Evolutionary conservation across 2,329 filamentous ascomycete species (phyloP).

Genomic region (Paraphoma chrysanthemicola): DNA sequence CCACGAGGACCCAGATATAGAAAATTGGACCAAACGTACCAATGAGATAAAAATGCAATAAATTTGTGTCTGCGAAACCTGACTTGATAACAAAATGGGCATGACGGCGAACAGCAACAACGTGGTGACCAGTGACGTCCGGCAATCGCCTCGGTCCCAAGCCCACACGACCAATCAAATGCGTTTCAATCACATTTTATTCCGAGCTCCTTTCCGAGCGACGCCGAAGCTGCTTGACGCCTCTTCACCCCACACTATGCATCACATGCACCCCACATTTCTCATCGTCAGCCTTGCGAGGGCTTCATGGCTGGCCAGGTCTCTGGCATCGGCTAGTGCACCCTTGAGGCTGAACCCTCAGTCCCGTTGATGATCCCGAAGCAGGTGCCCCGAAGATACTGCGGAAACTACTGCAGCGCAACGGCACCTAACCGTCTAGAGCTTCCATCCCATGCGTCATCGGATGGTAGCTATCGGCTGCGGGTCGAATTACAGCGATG

Average conservation of each 20-base stretch:
- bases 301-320: background rate
- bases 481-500: slow-evolving; percentile 1
- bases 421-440: slow-evolving; percentile 1
- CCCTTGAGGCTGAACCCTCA: background rate
- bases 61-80: background rate
- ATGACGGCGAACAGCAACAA: background rate
- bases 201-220: background rate
- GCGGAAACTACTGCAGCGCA: slow-evolving; percentile 8
- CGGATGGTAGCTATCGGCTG: slow-evolving; percentile 17
- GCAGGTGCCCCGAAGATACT: slow-evolving; percentile 3
- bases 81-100: background rate
- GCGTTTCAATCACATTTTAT: background rate
- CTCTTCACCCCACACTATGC: background rate
- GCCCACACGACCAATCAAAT: background rate
- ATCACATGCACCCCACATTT: slow-evolving; percentile 9
- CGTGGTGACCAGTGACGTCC: background rate
- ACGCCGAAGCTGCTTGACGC: background rate
- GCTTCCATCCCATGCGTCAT: slow-evolving; percentile 16
- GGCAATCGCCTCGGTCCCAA: background rate
- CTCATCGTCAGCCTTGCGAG: background rate
- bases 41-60: background rate
- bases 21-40: background rate
- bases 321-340: slow-evolving; percentile 20
- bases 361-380: background rate
- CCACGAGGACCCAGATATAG: background rate